Base-by-base conservation (phyloP, 495 filamentous ascomycete species). In the Trichoderma erinaceum region DNA sequence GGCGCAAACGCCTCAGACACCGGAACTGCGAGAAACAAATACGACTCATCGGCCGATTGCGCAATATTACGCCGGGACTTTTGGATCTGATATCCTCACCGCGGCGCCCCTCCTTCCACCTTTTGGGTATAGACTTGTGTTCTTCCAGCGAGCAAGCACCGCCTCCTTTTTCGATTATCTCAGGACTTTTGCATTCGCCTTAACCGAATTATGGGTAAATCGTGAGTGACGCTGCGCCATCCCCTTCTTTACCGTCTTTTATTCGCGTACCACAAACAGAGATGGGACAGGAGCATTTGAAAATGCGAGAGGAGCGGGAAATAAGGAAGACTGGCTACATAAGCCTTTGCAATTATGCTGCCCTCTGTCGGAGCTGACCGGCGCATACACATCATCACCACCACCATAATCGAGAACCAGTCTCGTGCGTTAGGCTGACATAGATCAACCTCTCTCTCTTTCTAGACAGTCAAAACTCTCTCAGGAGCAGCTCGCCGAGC, bases 381-480 rank as follows among this genome's bases (percentile, higher is more conserved):
- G 27, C 56, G n/a, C 12, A 61, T 11, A 16, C 27, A 13, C 56
- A 32, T 61, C 16, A 29, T 13, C 23, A 18, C 1, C 12, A 21
- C 1, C 21, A 3, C 8, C 48, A 52, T 61, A 0, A 16, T 48
- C n/a, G 44, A 7, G n/a, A 48, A 48, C 35, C 35, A 35, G 32
- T 38, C 7, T 38, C 35, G 35, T 38, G 35, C 4, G 1, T 15
- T 23, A 61, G 25, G 27, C 56, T 32, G 23, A 61, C 56, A 68
- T 61, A 6, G 32, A 13, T 65, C 29, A 3, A 21, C 13, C 18
- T 21, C 25, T 69, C 41, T 25, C 16, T 3, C 3, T 32, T 23
- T 35, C 18, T 66, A 96, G 92, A 75, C 91, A 95, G 79, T 94
- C 91, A 44, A 99, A 97, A 82, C 90, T 99, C 73, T 96, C 93